Evolutionary conservation across 2,329 filamentous ascomycete genomes (phyloP).

Genomic region (Colletotrichum spaethianum): DNA sequence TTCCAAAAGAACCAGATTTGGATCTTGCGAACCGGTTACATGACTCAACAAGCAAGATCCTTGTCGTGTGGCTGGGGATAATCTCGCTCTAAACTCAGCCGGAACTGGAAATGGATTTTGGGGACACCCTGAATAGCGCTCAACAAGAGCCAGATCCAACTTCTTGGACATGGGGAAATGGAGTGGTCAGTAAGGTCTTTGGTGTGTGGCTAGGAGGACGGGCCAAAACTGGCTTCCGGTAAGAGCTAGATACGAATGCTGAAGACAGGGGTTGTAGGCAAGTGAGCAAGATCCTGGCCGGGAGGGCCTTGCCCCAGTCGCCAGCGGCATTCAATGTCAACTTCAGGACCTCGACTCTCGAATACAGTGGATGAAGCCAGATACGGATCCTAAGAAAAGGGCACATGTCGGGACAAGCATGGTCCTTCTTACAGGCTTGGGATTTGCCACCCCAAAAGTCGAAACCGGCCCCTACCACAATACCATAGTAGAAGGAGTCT

Average conservation of each 20-base stretch:
- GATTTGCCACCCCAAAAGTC: no score
- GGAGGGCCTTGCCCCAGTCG: background rate
- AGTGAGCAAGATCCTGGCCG: background rate
- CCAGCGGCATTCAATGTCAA: background rate
- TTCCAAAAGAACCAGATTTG: background rate
- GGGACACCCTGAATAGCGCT: background rate
- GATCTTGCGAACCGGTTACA: background rate
- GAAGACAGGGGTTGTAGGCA: background rate
- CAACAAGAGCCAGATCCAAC: background rate
- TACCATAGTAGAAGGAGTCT: no score
- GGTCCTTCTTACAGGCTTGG: no score
- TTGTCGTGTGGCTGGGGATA: background rate
- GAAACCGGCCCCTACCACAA: no score
- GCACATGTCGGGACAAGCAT: no score
- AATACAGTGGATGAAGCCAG: no score
- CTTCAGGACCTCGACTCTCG: no score
- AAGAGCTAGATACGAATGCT: background rate
- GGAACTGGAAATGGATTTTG: background rate
- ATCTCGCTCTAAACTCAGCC: background rate
- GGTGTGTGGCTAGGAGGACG: background rate
- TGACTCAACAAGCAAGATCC: background rate
- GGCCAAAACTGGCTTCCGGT: background rate
- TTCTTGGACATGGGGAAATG: background rate
- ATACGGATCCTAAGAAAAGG: no score
- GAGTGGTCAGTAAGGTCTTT: background rate